Evolutionary conservation across 1,139 yeast species (phyloP), one percentile per base, ranked within the genome.

Genomic region (Scheffersomyces titani): DNA sequence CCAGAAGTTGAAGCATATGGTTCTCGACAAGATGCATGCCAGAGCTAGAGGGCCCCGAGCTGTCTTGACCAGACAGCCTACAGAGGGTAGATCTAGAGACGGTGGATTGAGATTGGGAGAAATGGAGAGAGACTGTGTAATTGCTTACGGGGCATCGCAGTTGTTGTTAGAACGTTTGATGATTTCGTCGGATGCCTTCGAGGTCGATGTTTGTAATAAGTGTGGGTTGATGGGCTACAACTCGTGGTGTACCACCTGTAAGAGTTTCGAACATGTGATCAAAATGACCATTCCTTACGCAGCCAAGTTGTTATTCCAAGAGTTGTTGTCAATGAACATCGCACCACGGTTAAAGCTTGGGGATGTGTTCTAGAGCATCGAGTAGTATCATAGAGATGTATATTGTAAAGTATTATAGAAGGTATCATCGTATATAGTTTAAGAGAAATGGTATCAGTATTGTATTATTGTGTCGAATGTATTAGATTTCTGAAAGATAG

Each of bases 41-140:
- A 90, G 99, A 82, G 98, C 99, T 3, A 86, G 99, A 72, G 99
- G 99, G 59, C 99, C 99, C 56, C 86, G 98, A 65, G 99, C 99
- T 0, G 99, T 96, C 20, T 81, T 94, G 61, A 94, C 99, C 3
- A 88, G 99, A 75, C 99, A 94, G 75, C 99, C 99, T 13, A 94
- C 98, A 0, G 99, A 94, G 76, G 99, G 99, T 83, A 86, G 99
- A 75, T 92, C 98, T 1, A 86, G 99, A 74, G 99, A 94, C 76
- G 99, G 99, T 84, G 99, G 99, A 69, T 83, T 94, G 69, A 89
- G 99, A 79, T 83, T 94, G 74, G 99, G 99, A 66, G 99, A 94
- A 77, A 94, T 94, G 99, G 99, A 94, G 76, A 89, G 99, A 77
- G 99, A 94, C 80, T 94, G 99, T 89, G 97, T 94, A 63, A 96